Percentiles rank a stretch among this genome's conserved stretches.
These are phyloP conservation scores for Fagopyrum tataricum DNA, from an alignment of 148 eudicot genomes.

Conservation along the genomic window DNA sequence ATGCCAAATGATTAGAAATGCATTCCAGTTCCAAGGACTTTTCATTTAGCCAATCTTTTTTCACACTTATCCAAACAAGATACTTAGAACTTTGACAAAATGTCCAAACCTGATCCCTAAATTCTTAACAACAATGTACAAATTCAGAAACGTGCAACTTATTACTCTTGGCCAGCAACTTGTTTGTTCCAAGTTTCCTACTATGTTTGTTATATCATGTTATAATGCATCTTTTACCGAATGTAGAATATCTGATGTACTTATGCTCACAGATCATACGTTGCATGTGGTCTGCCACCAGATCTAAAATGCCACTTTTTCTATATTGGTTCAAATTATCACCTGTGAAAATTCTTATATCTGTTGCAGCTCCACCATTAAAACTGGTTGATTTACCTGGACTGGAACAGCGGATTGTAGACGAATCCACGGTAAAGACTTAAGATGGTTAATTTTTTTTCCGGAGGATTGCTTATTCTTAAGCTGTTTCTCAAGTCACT, in stretches of 20 bases:
- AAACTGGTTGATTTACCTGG: constrained; percentile 95
- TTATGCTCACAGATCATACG: not conserved
- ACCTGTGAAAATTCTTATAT: constrained; percentile 6
- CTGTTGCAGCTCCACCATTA: constrained; percentile 71
- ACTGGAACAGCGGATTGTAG: constrained; percentile 82
- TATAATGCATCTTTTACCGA: not conserved
- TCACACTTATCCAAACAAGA: too few species aligned
- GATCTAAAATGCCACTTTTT: not conserved
- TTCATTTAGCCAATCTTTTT: too few species aligned
- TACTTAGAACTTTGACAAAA: too few species aligned
- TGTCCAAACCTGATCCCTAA: too few species aligned
- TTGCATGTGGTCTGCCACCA: not conserved
- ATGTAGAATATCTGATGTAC: not conserved
- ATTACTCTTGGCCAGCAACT: too few species aligned
- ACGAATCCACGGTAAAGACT: constrained; percentile 67
- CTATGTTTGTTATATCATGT: too few species aligned
- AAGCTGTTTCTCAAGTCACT: not conserved
- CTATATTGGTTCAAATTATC: not conserved
- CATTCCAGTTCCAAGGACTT: too few species aligned
- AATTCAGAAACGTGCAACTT: too few species aligned
- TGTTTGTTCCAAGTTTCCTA: too few species aligned
- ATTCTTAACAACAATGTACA: too few species aligned
- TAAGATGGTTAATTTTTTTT: constrained; percentile 7
- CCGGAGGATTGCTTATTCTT: not conserved
- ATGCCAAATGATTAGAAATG: not conserved